These are phyloP conservation scores for Vigna nakashimae DNA, from an alignment of 306 rosid species.

Conservation along the genomic window DNA sequence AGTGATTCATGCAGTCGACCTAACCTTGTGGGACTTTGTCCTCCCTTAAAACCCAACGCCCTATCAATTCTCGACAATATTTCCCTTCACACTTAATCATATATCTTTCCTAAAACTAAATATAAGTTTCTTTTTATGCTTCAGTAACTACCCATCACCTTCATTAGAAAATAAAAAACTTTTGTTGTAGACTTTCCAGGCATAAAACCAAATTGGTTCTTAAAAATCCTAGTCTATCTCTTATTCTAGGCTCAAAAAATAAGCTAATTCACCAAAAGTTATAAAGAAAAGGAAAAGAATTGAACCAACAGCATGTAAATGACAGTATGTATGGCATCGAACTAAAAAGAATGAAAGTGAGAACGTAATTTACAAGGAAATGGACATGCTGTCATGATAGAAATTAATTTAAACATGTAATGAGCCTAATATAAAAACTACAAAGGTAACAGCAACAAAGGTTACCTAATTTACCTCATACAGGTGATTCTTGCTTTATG, in stretches of 20 bases:
- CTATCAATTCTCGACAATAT: neutral
- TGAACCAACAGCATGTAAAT: neutral
- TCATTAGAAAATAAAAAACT: neutral
- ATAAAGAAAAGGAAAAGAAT: neutral
- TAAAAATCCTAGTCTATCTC: neutral
- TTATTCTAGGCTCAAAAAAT: neutral
- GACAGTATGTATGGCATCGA: neutral
- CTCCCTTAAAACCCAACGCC: no score
- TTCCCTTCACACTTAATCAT: neutral
- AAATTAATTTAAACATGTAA: neutral
- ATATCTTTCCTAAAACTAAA: neutral
- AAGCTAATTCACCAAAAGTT: neutral
- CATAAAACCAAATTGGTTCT: neutral
- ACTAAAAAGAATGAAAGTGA: neutral
- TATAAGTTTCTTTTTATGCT: neutral
- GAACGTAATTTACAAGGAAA: neutral
- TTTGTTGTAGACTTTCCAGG: neutral
- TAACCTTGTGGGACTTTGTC: no score
- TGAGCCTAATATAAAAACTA: neutral
- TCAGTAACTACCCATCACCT: neutral
- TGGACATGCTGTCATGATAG: neutral
- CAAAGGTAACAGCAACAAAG: neutral
- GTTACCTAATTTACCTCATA: slow-evolving; percentile 65
- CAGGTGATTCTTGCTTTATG: slow-evolving; percentile 82
- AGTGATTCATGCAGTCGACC: no score